phyloP scores from a whole-genome alignment of 371 early-diverging fungal genomes.

The Apophysomyces ossiformis region DNA sequence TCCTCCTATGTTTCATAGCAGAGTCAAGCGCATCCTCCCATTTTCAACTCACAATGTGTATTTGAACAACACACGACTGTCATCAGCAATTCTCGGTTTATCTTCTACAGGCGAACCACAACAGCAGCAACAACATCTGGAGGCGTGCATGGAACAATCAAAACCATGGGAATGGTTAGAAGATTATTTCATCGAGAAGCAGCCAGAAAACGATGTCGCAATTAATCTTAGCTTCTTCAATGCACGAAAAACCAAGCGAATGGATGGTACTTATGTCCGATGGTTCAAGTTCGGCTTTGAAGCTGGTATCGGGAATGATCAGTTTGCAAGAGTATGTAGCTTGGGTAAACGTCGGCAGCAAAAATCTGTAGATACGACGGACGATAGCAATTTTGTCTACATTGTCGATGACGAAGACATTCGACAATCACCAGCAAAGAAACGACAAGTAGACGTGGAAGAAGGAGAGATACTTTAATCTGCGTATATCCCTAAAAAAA shows the following conservation, averaged over 20 bases:
- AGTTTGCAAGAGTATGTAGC: neutral
- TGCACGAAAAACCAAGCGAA: slow-evolving; percentile 39
- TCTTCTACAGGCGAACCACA: slow-evolving; percentile 31
- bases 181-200: slow-evolving; percentile 53
- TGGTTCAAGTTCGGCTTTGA: slow-evolving; percentile 54
- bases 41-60: slow-evolving; percentile 65
- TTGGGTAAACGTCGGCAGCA: slow-evolving; percentile 11
- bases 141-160: slow-evolving; percentile 48
- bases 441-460: slow-evolving; percentile 16
- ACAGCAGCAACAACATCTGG: slow-evolving; percentile 48
- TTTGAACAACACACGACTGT: slow-evolving; percentile 45
- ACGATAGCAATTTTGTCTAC: slow-evolving; percentile 23
- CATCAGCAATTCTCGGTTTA: slow-evolving; percentile 34
- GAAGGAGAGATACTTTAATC: slow-evolving; percentile 1
- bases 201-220: slow-evolving; percentile 53
- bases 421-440: slow-evolving; percentile 3
- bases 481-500: neutral
- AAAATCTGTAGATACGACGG: slow-evolving; percentile 17
- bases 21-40: slow-evolving; percentile 63
- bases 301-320: slow-evolving; percentile 12
- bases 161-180: slow-evolving; percentile 72
- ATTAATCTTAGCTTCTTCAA: slow-evolving; percentile 45
- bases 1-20: slow-evolving; percentile 58
- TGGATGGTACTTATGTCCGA: slow-evolving; percentile 43
- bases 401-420: slow-evolving; percentile 24